A percentile compares a stretch with the other conserved stretches of the same genome.
Conservation (phyloP, 371 early-diverging fungal genomes). For the Batkoa obscura region DNA sequence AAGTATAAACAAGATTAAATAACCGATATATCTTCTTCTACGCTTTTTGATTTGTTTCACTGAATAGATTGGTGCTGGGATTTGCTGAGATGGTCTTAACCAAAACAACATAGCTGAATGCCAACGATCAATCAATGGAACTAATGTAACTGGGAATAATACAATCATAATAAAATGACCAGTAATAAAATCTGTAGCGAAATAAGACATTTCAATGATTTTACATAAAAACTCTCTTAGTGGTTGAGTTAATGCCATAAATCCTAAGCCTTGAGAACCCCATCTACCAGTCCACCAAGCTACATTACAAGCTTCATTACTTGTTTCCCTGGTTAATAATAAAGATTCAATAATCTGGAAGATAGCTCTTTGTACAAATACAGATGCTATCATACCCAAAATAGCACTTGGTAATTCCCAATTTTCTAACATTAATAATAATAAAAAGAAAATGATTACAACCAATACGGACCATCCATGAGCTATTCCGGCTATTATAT, state of each 20-base stretch:
- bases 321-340: conserved; percentile 60
- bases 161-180: conserved; percentile 56
- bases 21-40: conserved; percentile 34
- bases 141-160: conserved; percentile 40
- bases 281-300: conserved; percentile 87
- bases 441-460: conserved; percentile 37
- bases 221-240: conserved; percentile 65
- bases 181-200: conserved; percentile 55
- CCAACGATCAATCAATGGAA: conserved; percentile 52
- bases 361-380: conserved; percentile 45
- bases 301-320: conserved; percentile 54
- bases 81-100: conserved; percentile 59
- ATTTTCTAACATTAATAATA: conserved; percentile 44
- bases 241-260: conserved; percentile 43
- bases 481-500: conserved; percentile 43
- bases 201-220: conserved; percentile 69
- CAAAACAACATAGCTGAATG: conserved; percentile 75
- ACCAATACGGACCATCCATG: conserved; percentile 43
- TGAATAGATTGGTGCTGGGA: conserved; percentile 54
- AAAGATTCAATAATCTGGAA: conserved; percentile 44
- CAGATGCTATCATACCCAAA: conserved; percentile 40
- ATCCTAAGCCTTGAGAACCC: conserved; percentile 61
- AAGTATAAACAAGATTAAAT: conserved; percentile 42
- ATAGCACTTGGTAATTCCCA: conserved; percentile 37
- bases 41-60: conserved; percentile 34